A percentile compares a stretch with the other conserved stretches of the same genome.
phyloP scores from a whole-genome alignment of 2,329 filamentous ascomycete genomes.

The Colletotrichum sp. region DNA sequence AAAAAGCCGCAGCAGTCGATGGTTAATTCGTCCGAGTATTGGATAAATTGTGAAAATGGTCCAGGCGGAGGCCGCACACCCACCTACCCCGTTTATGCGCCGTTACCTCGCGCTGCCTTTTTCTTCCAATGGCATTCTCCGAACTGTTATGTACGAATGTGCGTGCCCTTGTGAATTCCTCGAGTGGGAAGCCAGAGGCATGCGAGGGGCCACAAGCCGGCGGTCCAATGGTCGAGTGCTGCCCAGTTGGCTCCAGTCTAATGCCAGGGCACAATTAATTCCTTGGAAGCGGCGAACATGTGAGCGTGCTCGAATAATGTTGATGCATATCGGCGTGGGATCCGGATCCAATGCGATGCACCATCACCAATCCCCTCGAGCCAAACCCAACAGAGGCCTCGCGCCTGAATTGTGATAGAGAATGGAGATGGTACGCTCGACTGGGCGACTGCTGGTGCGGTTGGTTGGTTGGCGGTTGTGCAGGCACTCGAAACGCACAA shows the following conservation, averaged over 20 bases:
- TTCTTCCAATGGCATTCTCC: background rate
- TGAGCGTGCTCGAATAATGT: constrained; percentile 18
- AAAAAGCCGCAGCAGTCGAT: background rate
- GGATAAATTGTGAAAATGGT: constrained; percentile 14
- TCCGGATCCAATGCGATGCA: constrained; percentile 5
- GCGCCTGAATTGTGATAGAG: background rate
- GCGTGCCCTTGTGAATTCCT: constrained; percentile 16
- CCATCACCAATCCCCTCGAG: background rate
- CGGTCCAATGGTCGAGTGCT: background rate
- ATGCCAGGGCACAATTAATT: background rate
- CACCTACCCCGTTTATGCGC: constrained; percentile 3
- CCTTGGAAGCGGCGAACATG: constrained; percentile 18
- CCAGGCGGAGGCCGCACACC: constrained; percentile 17
- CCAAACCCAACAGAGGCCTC: background rate
- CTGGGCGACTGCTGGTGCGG: background rate
- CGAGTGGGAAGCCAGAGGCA: background rate
- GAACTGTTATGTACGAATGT: background rate
- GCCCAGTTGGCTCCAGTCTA: background rate
- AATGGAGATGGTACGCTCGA: background rate
- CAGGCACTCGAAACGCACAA: constrained; percentile 22
- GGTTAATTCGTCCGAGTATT: constrained; percentile 5
- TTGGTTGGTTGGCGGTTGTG: constrained; percentile 16
- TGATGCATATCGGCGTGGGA: constrained; percentile 15
- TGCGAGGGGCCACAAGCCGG: constrained; percentile 7
- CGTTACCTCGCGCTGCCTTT: background rate